Evolutionary conservation across 169 alveolate species (phyloP).

Genomic region (Cryptosporidium meleagridis): DNA sequence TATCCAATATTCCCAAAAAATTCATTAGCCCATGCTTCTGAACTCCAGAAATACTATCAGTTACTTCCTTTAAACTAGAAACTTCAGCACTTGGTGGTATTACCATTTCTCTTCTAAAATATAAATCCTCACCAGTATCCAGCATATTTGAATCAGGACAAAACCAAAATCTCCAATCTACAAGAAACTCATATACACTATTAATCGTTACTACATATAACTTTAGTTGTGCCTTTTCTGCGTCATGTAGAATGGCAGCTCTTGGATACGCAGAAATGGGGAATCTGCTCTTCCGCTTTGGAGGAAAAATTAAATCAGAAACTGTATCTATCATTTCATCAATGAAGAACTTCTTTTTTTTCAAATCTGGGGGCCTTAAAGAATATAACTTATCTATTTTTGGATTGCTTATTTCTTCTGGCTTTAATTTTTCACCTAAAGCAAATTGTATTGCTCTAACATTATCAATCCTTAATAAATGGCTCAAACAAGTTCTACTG

Average conservation of each 20-base stretch:
- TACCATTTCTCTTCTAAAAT: slow-evolving; percentile 58
- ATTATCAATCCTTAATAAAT: slow-evolving; percentile 41
- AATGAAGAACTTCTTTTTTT: slow-evolving; percentile 28
- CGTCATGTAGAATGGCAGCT: slow-evolving; percentile 67
- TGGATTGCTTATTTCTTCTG: slow-evolving; percentile 8
- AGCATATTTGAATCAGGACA: slow-evolving; percentile 72
- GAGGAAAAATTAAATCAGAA: slow-evolving; percentile 44
- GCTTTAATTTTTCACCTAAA: slow-evolving; percentile 25
- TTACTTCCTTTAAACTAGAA: slow-evolving; percentile 5
- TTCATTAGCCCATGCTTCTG: slow-evolving; percentile 39
- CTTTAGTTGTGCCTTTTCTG: slow-evolving; percentile 25
- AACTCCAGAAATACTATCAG: background rate
- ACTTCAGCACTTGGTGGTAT: slow-evolving; percentile 49
- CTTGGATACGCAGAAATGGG: slow-evolving; percentile 52
- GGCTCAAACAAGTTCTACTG: slow-evolving; percentile 42
- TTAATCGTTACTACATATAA: slow-evolving; percentile 47
- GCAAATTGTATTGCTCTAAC: slow-evolving; percentile 62
- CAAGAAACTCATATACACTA: slow-evolving; percentile 39
- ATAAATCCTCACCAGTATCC: slow-evolving; percentile 59
- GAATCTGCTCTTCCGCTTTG: slow-evolving; percentile 39
- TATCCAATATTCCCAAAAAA: slow-evolving; percentile 57
- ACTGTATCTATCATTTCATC: slow-evolving; percentile 51
- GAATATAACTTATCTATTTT: slow-evolving; percentile 55
- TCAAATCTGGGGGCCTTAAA: slow-evolving; percentile 13
- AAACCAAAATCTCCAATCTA: slow-evolving; percentile 70